These are phyloP conservation scores for Fraxinus sp. DNA, from an alignment of 305 asterid genomes.

Conservation along the genomic window DNA sequence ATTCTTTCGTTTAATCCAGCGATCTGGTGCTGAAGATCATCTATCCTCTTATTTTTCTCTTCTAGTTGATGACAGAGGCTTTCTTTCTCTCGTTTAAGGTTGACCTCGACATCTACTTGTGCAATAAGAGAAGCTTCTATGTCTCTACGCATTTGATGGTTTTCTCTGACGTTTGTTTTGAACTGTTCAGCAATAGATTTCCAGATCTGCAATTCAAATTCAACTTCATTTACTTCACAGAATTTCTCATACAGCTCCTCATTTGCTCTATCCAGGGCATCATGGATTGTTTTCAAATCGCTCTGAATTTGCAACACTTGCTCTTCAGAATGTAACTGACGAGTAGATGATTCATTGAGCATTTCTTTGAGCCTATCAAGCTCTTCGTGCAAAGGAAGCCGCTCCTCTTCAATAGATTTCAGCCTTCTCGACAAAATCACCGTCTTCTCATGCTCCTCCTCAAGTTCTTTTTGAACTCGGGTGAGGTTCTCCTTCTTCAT, in stretches of 20 bases:
- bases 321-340: constrained; percentile 40
- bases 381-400: constrained; percentile 49
- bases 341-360: constrained; percentile 42
- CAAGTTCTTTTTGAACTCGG: constrained; percentile 52
- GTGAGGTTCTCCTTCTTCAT: constrained; percentile 39
- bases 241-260: constrained; percentile 61
- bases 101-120: constrained; percentile 58
- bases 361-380: constrained; percentile 35
- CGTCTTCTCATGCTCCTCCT: constrained; percentile 56
- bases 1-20: constrained; percentile 29
- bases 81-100: constrained; percentile 66
- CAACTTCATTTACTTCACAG: constrained; percentile 62
- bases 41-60: constrained; percentile 50
- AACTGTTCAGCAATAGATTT: constrained; percentile 63
- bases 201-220: constrained; percentile 77
- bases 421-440: constrained; percentile 40
- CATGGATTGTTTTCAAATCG: constrained; percentile 51
- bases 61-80: constrained; percentile 44
- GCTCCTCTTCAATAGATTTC: constrained; percentile 41
- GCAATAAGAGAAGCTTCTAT: constrained; percentile 85
- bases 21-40: constrained; percentile 53
- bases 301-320: constrained; percentile 44
- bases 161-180: constrained; percentile 53
- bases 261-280: constrained; percentile 59
- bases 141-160: constrained; percentile 56